Conservation (phyloP, 768 basidiomycete genomes). For the Tulasnella calospora region DNA sequence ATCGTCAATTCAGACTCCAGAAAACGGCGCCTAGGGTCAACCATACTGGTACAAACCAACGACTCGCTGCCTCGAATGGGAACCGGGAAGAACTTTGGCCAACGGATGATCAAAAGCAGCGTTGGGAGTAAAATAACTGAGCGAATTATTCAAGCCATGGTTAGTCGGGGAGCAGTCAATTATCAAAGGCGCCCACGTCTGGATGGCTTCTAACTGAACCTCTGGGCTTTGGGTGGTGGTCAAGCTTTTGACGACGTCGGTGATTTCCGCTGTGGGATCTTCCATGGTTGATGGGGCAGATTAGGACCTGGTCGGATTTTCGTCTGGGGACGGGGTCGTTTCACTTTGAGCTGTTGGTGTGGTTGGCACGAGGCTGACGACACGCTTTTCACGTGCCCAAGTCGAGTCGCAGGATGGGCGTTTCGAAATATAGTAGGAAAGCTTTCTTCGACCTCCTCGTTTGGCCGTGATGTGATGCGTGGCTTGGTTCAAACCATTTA, state of each 20-base stretch:
- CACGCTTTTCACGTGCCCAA: background rate
- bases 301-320: background rate
- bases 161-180: background rate
- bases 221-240: slow-evolving; percentile 7
- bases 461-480: too few species aligned
- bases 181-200: background rate
- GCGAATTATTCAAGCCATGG: background rate
- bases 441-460: too few species aligned
- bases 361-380: background rate
- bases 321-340: background rate
- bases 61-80: background rate
- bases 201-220: slow-evolving; percentile 3
- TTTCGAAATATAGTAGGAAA: background rate
- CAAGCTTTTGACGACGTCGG: slow-evolving; percentile 15
- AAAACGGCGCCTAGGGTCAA: too few species aligned
- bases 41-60: background rate
- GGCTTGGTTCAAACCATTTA: too few species aligned
- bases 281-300: background rate
- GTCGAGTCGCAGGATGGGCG: background rate
- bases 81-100: background rate
- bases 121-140: slow-evolving; percentile 13
- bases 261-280: slow-evolving; percentile 9
- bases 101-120: slow-evolving; percentile 15
- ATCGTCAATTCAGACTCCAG: background rate
- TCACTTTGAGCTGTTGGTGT: background rate